Base-by-base conservation (phyloP, 352 stramenopile species). In the Aphanomyces astaci region DNA sequence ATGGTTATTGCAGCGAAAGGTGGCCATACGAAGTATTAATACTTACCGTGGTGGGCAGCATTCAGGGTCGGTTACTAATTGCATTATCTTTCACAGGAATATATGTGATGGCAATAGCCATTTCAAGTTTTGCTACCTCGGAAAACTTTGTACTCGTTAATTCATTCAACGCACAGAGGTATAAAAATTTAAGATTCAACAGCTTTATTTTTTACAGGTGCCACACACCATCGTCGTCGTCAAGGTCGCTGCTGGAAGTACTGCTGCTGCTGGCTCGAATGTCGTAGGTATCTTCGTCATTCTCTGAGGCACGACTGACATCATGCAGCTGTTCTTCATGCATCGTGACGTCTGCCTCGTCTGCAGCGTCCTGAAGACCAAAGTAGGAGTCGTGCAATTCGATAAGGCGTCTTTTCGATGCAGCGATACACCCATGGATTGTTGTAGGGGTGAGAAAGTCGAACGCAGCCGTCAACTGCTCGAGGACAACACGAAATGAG, bases 391-490 rank as follows among this genome's bases (percentile, higher is more conserved):
- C 36, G 7, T 15, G 36, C 36, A 43, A 43, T 15, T 43, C 36
- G 36, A 15, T 43, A 43, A 43, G 36, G 7, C 36, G 36, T 43
- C 36, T 7, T 43, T 43, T 43, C 36, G 36, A 43, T 43, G 36
- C 36, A 15, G 36, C 36, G 15, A 43, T 43, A 43, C 36, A 43
- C 36, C 36, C 36, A 43, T 43, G 36, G 36, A 43, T 43, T 43
- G 36, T 15, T 15, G 36, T 43, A 15, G 36, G 15, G 7, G 36
- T 43, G 36, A 43, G 36, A 15, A 7, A 15, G 7, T 43, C 55
- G 32, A 71, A 67, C 2, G 62, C 54, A 4, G 15, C 31, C 22
- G 57, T 55, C 33, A 71, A 40, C 17, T 53, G 55, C 48, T 65
- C n/a, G 25, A 51, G 49, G 4, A 71, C 65, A 7, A 66, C 31